Percentiles rank a stretch among this genome's conserved stretches.
These are phyloP conservation scores for Picea sitchensis DNA, from an alignment of 75 land plant genomes.

Conservation along the genomic window DNA sequence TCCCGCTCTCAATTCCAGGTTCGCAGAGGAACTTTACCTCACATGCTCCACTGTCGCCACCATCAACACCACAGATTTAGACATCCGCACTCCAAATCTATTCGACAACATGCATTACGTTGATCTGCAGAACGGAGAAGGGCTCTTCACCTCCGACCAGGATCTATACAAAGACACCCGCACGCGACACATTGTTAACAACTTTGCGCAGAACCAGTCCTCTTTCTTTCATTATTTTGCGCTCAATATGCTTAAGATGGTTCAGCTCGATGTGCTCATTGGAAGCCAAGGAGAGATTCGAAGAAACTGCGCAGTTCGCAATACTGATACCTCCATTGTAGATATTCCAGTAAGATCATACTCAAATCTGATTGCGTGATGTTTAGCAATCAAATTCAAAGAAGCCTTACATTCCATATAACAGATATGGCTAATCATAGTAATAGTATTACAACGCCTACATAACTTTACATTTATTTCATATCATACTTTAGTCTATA, in stretches of 20 bases:
- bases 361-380: no score
- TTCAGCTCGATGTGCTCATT: constrained; percentile 15
- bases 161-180: neutral
- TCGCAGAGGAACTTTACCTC: neutral
- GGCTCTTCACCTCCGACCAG: neutral
- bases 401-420: no score
- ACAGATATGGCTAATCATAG: no score
- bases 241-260: constrained; percentile 17
- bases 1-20: neutral
- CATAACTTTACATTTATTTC: no score
- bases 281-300: constrained; percentile 9
- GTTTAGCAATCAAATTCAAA: no score
- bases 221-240: constrained; percentile 7
- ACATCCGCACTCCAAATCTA: neutral
- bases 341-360: no score
- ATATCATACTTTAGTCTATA: no score
- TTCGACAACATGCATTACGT: constrained; percentile 10
- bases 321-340: no score
- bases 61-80: neutral
- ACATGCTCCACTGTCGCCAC: neutral
- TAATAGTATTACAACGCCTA: no score
- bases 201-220: neutral
- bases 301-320: no score
- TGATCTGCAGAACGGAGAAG: neutral
- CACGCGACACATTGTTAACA: neutral